Evolutionary conservation across 306 rosid genomes (phyloP), one percentile per base, ranked within the genome.

Genomic region (Cucumis melo): DNA sequence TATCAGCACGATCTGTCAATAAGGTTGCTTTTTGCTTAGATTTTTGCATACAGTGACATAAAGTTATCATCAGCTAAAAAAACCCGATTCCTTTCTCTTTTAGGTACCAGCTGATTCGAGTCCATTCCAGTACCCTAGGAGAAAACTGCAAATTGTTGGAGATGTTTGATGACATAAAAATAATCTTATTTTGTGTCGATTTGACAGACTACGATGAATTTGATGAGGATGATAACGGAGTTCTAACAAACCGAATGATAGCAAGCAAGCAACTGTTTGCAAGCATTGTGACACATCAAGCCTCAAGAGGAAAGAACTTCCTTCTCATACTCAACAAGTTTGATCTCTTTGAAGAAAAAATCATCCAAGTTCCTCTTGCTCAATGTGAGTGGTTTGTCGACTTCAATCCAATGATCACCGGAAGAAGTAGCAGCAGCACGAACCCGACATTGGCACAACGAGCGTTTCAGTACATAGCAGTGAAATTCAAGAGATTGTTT

Each of bases 361-460:
- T 89, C 39, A 82, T 87, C 24, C 68, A 51, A 53, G 85, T 32
- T 16, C 90, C 92, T 60, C 93, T 89, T 61, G 59, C 83, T 57
- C 61, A 57, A 74, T 92, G 98, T 27, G 90, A 87, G 79, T 92
- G 96, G 98, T 90, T 92, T 78, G 5, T 11, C 1, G 88, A 92
- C 80, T 92, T 92, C 84, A 58, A 85, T 59, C 91, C 98, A 1
- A 78, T 87, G 29, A 77, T 81, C 19, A 78, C 86, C 9, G 64
- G 60, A 19, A 73, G 80, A 67, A 73, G 65, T 65, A 80, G 56
- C 51, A 78, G 48, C 44, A 76, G 14, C 76, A 88, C 76, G 19
- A 87, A 70, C 61, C 80, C 93, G 54, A 55, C 92, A 11, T 54
- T 90, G 54, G 84, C 91, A 54, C 87, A 81, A 19, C 83, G 87